Conservation (phyloP, 306 rosid species). For the Pterocarpus macrocarpus region DNA sequence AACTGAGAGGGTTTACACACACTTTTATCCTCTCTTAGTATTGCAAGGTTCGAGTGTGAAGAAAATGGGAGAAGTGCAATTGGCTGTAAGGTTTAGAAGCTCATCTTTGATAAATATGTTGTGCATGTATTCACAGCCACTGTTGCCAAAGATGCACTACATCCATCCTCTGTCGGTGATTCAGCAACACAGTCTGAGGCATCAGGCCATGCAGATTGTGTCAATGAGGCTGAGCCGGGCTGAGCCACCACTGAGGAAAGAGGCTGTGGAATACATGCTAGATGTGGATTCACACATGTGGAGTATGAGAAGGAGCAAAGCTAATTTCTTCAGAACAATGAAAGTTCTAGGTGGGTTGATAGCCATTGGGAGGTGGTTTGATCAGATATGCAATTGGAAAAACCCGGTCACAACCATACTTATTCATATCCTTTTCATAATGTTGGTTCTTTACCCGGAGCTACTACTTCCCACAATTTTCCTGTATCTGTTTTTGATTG, state of each 20-base stretch:
- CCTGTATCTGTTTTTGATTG: conserved; percentile 72
- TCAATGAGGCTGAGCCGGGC: conserved; percentile 74
- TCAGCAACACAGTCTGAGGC: conserved; percentile 73
- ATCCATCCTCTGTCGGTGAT: conserved; percentile 74
- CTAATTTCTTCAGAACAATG: conserved; percentile 80
- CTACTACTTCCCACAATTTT: conserved; percentile 73
- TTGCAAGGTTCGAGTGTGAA: conserved; percentile 79
- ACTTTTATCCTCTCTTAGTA: conserved; percentile 76
- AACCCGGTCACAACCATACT: conserved; percentile 75
- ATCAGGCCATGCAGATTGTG: conserved; percentile 79
- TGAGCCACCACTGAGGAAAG: conserved; percentile 84
- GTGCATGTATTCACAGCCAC: conserved; percentile 70
- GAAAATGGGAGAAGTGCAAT: conserved; percentile 83
- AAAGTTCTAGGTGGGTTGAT: conserved; percentile 70
- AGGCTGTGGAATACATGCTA: conserved; percentile 84
- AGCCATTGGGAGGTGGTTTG: conserved; percentile 79
- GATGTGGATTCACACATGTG: conserved; percentile 92
- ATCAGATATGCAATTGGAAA: conserved; percentile 83
- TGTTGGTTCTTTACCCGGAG: conserved; percentile 77
- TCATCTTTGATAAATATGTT: conserved; percentile 74
- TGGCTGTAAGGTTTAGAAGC: conserved; percentile 84
- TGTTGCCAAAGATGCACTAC: conserved; percentile 88
- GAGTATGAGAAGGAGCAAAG: conserved; percentile 92
- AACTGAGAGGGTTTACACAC: conserved; percentile 80
- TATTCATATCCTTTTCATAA: conserved; percentile 75